A percentile compares a stretch with the other conserved stretches of the same genome.
These are phyloP conservation scores for Curvularia verruculosa DNA, from an alignment of 2,329 filamentous ascomycete genomes.

Conservation along the genomic window DNA sequence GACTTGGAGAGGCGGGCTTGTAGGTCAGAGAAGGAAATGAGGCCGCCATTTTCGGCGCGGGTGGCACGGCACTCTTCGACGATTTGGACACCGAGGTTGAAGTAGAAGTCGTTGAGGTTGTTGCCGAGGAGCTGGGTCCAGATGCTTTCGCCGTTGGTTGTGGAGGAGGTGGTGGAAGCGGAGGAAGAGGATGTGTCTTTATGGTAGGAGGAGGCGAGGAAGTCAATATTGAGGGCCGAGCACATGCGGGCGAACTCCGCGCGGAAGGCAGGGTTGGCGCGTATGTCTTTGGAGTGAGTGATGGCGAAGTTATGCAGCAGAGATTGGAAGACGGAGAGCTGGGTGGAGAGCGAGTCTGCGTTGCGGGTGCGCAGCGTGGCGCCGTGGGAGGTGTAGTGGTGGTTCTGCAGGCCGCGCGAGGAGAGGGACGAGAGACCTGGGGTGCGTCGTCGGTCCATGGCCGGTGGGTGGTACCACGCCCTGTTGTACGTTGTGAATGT, in stretches of 20 bases:
- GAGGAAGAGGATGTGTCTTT: conserved; percentile 49
- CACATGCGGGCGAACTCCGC: conserved; percentile 99
- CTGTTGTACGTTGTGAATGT: neutral
- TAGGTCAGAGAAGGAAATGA: conserved; percentile 85
- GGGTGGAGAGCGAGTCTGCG: conserved; percentile 83
- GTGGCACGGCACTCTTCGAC: conserved; percentile 91
- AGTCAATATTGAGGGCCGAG: conserved; percentile 93
- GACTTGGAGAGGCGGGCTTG: conserved; percentile 74
- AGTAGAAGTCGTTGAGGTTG: conserved; percentile 97
- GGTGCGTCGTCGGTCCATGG: conserved; percentile 68
- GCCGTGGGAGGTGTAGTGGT: conserved; percentile 90
- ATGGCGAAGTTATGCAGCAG: conserved; percentile 93
- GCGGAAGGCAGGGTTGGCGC: conserved; percentile 91
- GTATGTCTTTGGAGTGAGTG: conserved; percentile 94
- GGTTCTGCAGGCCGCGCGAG: conserved; percentile 67
- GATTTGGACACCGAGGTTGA: conserved; percentile 92
- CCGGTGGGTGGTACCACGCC: neutral
- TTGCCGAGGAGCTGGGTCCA: conserved; percentile 93
- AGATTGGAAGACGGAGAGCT: conserved; percentile 94
- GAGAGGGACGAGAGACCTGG: conserved; percentile 82
- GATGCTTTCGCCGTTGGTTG: conserved; percentile 65
- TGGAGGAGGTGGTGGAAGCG: neutral
- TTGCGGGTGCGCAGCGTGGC: conserved; percentile 84
- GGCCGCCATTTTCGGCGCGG: conserved; percentile 85
- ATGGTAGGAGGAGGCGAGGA: conserved; percentile 66